These are phyloP conservation scores for Incumbomyces lentus DNA, from an alignment of 2,329 filamentous ascomycete species.

Conservation along the genomic window DNA sequence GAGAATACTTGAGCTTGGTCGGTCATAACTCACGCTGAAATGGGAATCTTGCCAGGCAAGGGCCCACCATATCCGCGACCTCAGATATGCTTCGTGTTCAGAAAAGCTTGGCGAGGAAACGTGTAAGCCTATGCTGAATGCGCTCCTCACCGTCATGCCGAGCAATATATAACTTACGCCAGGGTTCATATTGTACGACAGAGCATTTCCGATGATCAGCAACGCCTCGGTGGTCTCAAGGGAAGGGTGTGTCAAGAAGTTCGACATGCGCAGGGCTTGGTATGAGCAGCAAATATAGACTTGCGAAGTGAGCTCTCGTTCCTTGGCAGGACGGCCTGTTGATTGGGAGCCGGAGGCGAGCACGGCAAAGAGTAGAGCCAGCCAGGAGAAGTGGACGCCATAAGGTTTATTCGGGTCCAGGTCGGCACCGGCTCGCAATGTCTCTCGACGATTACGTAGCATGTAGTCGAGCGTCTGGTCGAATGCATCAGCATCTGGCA, in stretches of 20 bases:
- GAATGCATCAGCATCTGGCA: slow-evolving; percentile 46
- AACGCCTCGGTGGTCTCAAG: slow-evolving; percentile 53
- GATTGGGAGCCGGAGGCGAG: slow-evolving; percentile 54
- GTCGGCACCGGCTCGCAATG: slow-evolving; percentile 18
- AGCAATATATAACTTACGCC: slow-evolving; percentile 53
- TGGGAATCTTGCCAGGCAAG: slow-evolving; percentile 56
- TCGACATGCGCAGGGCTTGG: slow-evolving; percentile 53
- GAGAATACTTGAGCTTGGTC: slow-evolving; percentile 46
- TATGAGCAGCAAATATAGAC: slow-evolving; percentile 57
- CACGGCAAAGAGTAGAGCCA: slow-evolving; percentile 51
- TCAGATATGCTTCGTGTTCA: slow-evolving; percentile 36
- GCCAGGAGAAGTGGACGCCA: slow-evolving; percentile 45
- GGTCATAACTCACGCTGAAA: slow-evolving; percentile 53
- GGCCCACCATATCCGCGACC: slow-evolving; percentile 45
- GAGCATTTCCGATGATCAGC: slow-evolving; percentile 51
- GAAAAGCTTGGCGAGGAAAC: slow-evolving; percentile 46
- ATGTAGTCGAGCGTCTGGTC: slow-evolving; percentile 46
- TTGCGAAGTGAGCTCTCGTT: slow-evolving; percentile 53
- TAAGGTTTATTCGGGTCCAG: slow-evolving; percentile 43
- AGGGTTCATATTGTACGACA: slow-evolving; percentile 55
- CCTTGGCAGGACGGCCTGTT: slow-evolving; percentile 46
- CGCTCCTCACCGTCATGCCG: slow-evolving; percentile 50
- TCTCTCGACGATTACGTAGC: slow-evolving; percentile 42
- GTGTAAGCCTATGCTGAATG: slow-evolving; percentile 50
- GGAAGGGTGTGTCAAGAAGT: slow-evolving; percentile 52